Conservation (phyloP, 2,329 filamentous ascomycete genomes). For the Ophiosphaerella herpotricha region DNA sequence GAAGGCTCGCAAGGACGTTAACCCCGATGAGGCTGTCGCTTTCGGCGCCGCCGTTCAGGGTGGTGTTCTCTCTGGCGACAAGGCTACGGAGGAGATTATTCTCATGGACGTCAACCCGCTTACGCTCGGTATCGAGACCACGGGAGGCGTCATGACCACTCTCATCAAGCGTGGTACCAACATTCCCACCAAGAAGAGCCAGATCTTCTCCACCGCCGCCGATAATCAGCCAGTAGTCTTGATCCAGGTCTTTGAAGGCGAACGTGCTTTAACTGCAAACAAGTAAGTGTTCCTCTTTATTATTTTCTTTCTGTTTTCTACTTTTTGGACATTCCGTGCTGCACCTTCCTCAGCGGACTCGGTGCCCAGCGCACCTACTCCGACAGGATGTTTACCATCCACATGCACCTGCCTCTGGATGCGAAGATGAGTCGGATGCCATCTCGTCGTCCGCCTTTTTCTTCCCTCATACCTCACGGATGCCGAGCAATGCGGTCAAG, state of each 20-base stretch:
- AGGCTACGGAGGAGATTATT: slow-evolving; percentile 77
- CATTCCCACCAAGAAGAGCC: slow-evolving; percentile 94
- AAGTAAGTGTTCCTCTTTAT: slow-evolving; percentile 6
- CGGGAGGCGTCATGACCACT: slow-evolving; percentile 96
- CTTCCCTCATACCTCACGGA: neutral
- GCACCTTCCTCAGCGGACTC: too few species aligned
- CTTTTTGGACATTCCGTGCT: neutral
- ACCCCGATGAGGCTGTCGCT: slow-evolving; percentile 98
- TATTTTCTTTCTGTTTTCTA: neutral
- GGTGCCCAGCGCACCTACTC: too few species aligned
- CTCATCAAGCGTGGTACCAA: slow-evolving; percentile 92
- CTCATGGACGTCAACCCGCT: slow-evolving; percentile 98
- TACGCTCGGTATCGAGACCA: slow-evolving; percentile 96
- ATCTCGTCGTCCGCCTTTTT: too few species aligned
- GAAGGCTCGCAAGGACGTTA: slow-evolving; percentile 99
- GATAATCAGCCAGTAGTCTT: slow-evolving; percentile 96
- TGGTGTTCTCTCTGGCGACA: slow-evolving; percentile 90
- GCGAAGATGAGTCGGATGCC: too few species aligned
- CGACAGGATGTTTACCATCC: too few species aligned
- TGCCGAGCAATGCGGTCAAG: neutral
- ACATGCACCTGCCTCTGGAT: too few species aligned
- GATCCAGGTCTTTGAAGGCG: slow-evolving; percentile 95
- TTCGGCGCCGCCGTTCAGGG: slow-evolving; percentile 97
- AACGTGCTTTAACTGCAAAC: slow-evolving; percentile 91
- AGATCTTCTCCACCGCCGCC: slow-evolving; percentile 96